phyloP scores from a whole-genome alignment of 805 yeast genomes.

The Pichia kluyveri region DNA sequence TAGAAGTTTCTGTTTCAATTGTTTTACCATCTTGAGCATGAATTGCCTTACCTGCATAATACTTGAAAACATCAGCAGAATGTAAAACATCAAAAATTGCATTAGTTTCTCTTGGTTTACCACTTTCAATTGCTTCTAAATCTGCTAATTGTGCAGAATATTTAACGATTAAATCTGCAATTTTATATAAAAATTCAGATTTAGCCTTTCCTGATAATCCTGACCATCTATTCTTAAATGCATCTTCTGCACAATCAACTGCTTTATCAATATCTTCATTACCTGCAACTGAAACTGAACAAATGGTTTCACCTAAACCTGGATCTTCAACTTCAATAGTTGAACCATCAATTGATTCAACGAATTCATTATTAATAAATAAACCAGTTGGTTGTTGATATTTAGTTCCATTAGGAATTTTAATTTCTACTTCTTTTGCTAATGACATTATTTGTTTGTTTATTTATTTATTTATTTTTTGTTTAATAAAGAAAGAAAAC shows the following conservation, averaged over 20 bases:
- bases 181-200: conserved; percentile 36
- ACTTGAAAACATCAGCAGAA: conserved; percentile 46
- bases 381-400: conserved; percentile 73
- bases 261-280: conserved; percentile 46
- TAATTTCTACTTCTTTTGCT: conserved; percentile 14
- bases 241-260: conserved; percentile 41
- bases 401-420: conserved; percentile 43
- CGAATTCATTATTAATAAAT: conserved; percentile 81
- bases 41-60: conserved; percentile 72
- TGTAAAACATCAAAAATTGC: conserved; percentile 53
- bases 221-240: conserved; percentile 41
- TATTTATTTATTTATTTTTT: not conserved
- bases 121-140: conserved; percentile 51
- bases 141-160: conserved; percentile 43
- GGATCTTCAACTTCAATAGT: conserved; percentile 54
- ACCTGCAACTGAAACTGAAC: conserved; percentile 42
- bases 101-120: conserved; percentile 45
- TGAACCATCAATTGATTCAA: conserved; percentile 37
- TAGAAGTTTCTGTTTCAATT: conserved; percentile 48
- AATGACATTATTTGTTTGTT: not conserved
- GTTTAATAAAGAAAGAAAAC: not conserved
- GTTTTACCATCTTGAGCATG: conserved; percentile 52
- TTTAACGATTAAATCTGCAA: conserved; percentile 41
- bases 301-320: conserved; percentile 42
- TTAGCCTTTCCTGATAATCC: conserved; percentile 36